Evolutionary conservation across 106 monocot genomes (phyloP).

Genomic region (Apostasia ramifera): DNA sequence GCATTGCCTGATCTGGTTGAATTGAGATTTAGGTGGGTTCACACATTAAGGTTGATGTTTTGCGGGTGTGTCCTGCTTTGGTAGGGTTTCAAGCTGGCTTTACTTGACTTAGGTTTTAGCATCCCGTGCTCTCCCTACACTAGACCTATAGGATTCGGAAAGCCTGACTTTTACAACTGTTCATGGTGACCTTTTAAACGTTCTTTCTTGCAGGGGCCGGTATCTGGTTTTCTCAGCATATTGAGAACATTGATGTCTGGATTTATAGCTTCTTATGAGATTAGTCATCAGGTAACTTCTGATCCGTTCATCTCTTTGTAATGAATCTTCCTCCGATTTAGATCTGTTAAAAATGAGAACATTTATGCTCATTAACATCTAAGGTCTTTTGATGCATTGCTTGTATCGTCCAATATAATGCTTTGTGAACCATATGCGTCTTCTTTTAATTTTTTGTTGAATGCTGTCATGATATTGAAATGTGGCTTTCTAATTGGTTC

Average conservation of each 20-base stretch:
- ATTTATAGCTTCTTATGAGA: slow-evolving; percentile 89
- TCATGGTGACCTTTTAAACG: too few relatives aligned
- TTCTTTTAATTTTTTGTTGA: background rate
- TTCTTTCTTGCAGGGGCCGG: slow-evolving; percentile 47
- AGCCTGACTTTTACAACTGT: too few relatives aligned
- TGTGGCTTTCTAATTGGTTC: slow-evolving; percentile 9
- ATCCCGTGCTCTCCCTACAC: too few relatives aligned
- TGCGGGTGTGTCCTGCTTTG: too few relatives aligned
- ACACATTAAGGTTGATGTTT: too few relatives aligned
- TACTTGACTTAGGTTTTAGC: too few relatives aligned
- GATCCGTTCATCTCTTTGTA: background rate
- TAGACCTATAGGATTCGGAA: too few relatives aligned
- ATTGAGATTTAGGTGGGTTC: too few relatives aligned
- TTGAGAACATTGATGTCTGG: slow-evolving; percentile 83
- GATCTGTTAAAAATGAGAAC: background rate
- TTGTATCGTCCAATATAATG: background rate
- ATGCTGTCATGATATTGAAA: background rate
- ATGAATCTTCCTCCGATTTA: background rate
- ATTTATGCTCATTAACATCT: background rate
- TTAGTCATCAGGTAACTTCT: slow-evolving; percentile 48
- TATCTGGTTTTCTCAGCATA: slow-evolving; percentile 75
- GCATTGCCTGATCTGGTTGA: too few relatives aligned
- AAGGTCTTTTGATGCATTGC: background rate
- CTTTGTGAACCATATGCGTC: background rate
- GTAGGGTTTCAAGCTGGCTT: too few relatives aligned